phyloP scores from a whole-genome alignment of 2,329 filamentous ascomycete species.

The Colletotrichum simmondsii region DNA sequence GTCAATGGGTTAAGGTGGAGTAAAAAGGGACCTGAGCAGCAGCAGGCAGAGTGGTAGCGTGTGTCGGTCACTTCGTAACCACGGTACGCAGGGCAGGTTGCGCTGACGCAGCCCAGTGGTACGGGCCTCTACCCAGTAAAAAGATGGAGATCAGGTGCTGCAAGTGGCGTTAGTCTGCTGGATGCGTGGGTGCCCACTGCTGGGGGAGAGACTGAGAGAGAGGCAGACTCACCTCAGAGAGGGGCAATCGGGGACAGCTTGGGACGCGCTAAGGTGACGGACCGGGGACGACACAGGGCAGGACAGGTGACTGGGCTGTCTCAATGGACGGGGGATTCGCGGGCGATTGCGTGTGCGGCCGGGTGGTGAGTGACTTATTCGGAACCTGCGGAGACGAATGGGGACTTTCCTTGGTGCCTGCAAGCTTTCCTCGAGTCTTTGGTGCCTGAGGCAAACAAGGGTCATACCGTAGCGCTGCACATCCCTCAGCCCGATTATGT shows the following conservation, averaged over 20 bases:
- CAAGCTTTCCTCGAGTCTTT: not conserved
- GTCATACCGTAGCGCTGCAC: not conserved
- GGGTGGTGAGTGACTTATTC: slow-evolving; percentile 10
- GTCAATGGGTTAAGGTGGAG: slow-evolving; percentile 21
- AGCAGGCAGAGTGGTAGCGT: not conserved
- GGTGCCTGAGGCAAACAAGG: slow-evolving; percentile 1
- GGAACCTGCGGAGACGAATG: slow-evolving; percentile 27
- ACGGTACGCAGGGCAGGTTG: slow-evolving; percentile 8
- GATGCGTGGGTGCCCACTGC: not conserved
- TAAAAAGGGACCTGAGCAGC: slow-evolving; percentile 19
- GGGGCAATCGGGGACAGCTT: not conserved
- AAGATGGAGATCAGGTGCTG: slow-evolving; percentile 21
- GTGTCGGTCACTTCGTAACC: not conserved
- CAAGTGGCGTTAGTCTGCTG: slow-evolving; percentile 24
- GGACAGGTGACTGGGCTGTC: slow-evolving; percentile 22
- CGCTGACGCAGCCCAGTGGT: slow-evolving; percentile 4
- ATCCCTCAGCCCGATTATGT: slow-evolving; percentile 21
- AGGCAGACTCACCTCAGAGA: not conserved
- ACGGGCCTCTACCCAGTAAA: slow-evolving; percentile 4
- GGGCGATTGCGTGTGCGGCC: not conserved
- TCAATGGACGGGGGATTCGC: not conserved
- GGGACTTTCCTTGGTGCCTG: not conserved
- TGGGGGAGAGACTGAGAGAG: not conserved
- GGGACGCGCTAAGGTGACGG: not conserved
- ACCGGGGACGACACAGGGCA: not conserved